phyloP scores from a whole-genome alignment of 257 asterid genomes.

The Rehmannia glutinosa region DNA sequence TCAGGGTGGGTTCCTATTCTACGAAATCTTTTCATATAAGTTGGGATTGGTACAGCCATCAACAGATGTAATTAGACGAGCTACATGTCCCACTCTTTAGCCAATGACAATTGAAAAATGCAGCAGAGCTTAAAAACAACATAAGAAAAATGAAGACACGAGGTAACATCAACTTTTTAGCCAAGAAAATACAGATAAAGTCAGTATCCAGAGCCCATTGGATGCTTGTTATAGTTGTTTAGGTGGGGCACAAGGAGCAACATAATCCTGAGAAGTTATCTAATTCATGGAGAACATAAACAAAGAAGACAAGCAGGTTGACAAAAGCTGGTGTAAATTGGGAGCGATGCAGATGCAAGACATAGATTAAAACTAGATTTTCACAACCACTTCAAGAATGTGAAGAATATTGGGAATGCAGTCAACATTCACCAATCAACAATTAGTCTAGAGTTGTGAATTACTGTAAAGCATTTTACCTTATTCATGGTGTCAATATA shows the following conservation, averaged over 20 bases:
- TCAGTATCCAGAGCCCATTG: background rate
- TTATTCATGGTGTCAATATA: constrained; percentile 96
- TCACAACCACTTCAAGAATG: constrained; percentile 7
- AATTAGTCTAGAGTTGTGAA: background rate
- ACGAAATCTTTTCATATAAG: background rate
- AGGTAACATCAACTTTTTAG: background rate
- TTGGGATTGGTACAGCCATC: background rate
- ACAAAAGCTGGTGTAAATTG: background rate
- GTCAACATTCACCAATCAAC: constrained; percentile 23
- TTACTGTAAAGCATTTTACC: constrained; percentile 40
- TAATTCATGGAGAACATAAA: constrained; percentile 2
- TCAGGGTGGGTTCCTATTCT: constrained; percentile 7
- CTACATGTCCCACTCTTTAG: background rate
- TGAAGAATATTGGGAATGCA: background rate
- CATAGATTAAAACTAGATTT: background rate
- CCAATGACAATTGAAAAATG: constrained; percentile 6
- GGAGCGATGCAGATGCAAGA: constrained; percentile 6
- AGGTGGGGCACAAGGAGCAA: background rate
- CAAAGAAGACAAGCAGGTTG: constrained; percentile 17
- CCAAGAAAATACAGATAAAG: background rate
- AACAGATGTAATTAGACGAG: constrained; percentile 9
- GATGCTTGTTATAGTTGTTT: background rate
- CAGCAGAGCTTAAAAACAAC: background rate
- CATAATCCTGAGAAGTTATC: background rate
- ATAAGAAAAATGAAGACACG: constrained; percentile 8